phyloP scores from a whole-genome alignment of 805 yeast genomes.

The Saccharomyces paradoxus region DNA sequence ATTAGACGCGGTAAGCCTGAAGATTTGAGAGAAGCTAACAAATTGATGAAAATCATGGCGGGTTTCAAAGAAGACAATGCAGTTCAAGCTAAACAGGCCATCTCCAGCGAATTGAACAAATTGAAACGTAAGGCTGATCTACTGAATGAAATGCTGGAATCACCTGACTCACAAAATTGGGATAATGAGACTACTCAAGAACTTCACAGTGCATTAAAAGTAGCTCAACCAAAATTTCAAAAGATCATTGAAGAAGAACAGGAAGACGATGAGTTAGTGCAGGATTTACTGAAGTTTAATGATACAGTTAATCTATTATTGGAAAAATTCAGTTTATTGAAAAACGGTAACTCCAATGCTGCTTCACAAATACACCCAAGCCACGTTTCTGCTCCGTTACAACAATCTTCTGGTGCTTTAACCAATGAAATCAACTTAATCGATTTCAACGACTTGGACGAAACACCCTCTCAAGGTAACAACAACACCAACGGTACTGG shows the following conservation, averaged over 20 bases:
- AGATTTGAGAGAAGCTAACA: conserved; percentile 89
- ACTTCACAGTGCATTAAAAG: conserved; percentile 63
- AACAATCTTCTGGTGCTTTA: conserved; percentile 28
- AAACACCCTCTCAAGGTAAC: conserved; percentile 9
- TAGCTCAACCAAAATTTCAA: conserved; percentile 75
- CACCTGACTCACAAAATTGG: conserved; percentile 32
- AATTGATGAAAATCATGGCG: conserved; percentile 93
- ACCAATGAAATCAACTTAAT: conserved; percentile 48
- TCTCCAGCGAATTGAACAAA: conserved; percentile 73
- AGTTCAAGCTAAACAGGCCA: conserved; percentile 57
- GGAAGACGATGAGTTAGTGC: conserved; percentile 55
- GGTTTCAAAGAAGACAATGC: conserved; percentile 79
- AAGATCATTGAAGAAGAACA: conserved; percentile 72
- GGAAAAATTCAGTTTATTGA: conserved; percentile 54
- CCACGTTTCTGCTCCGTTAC: conserved; percentile 24
- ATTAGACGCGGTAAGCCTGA: conserved; percentile 90
- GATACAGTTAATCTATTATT: conserved; percentile 63
- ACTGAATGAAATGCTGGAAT: conserved; percentile 71
- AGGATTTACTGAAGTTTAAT: conserved; percentile 54
- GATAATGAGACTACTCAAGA: conserved; percentile 62
- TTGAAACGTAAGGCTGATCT: conserved; percentile 75
- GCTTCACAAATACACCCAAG: conserved; percentile 41
- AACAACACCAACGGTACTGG: conserved; percentile 1
- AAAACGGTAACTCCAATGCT: conserved; percentile 49
- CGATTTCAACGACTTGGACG: conserved; percentile 58